These are phyloP conservation scores for Citrullus mucosospermus DNA, from an alignment of 306 rosid genomes.

Conservation along the genomic window DNA sequence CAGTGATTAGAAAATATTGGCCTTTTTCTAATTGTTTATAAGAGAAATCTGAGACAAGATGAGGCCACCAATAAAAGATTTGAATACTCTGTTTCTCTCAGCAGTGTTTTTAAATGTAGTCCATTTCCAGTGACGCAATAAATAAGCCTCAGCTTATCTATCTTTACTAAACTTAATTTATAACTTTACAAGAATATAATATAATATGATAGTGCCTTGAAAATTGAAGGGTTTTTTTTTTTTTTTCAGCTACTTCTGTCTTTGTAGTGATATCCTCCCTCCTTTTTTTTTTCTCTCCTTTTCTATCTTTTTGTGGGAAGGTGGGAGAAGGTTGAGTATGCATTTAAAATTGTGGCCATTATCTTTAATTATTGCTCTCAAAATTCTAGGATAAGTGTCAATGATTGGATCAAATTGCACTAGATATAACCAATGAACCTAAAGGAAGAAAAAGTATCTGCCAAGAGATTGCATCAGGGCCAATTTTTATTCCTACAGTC, in stretches of 20 bases:
- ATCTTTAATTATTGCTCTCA: constrained; percentile 4
- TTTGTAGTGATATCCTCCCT: constrained; percentile 4
- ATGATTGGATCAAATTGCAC: constrained; percentile 6
- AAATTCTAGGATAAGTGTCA: not conserved
- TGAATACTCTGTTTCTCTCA: not conserved
- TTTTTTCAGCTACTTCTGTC: constrained; percentile 3
- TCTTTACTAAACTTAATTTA: not conserved
- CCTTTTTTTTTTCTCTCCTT: not conserved
- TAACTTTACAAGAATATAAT: not conserved
- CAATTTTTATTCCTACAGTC: not conserved
- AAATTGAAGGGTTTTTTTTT: not conserved
- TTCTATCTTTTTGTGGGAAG: constrained; percentile 1
- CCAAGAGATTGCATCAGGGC: not conserved
- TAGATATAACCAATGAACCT: not conserved
- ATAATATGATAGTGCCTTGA: constrained; percentile 6
- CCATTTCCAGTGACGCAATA: not conserved
- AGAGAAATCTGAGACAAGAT: not conserved
- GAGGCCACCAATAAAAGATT: constrained; percentile 7
- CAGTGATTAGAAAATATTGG: not conserved
- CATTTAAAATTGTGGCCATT: constrained; percentile 8
- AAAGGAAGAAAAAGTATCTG: not conserved
- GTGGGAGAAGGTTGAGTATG: constrained; percentile 8
- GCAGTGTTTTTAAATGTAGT: constrained; percentile 5
- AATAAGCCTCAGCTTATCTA: not conserved
- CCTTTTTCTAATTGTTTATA: constrained; percentile 5